Evolutionary conservation across 2,329 filamentous ascomycete species (phyloP), one percentile per base, ranked within the genome.

Genomic region (Orbilia oligospora): DNA sequence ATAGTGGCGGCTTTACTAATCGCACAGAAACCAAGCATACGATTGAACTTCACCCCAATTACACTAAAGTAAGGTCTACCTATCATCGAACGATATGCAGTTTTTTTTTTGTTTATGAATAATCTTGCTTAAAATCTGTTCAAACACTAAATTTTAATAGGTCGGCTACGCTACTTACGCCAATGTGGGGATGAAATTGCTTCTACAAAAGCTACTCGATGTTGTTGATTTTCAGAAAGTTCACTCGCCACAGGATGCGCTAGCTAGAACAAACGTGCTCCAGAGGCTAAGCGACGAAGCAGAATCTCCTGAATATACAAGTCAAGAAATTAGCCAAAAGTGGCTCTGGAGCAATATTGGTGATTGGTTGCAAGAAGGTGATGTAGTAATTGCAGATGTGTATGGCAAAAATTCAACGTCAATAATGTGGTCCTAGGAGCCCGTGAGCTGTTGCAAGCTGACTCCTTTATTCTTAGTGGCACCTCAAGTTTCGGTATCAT

Each of bases 401-500:
- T 80, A 72, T 3, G 79, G 18, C 10, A 41, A 12, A 10, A 41
- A 10, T 14, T 9, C 30, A 86, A 44, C 36, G 38, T 46, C n/a
- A 8, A 46, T 20, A n/a, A n/a, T 46, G 5, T n/a, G 12, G 20
- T 8, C n/a, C 46, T 36, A 8, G 8, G 33, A 9, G 9, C 2
- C 33, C 9, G 33, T n/a, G 30, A 4, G 30, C 30, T 30, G 30
- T 30, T 30, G 30, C 20, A 16, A 10, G 27, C 38, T 64, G 69
- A 46, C 33, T 33, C 27, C 9, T 49, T 1, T n/a, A 24, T 38
- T 16, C 3, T 56, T 46, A 81, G 80, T 1, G 94, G 93, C 44
- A 97, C 94, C 0, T 87, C 93, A 73, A 95, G 93, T 85, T 95
- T 97, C 83, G 94, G 94, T 71, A 92, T 96, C 82, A 94, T 92